A percentile compares a stretch with the other conserved stretches of the same genome.
Evolutionary conservation across 306 rosid species (phyloP).

Genomic region (Citrullus colocynthis): DNA sequence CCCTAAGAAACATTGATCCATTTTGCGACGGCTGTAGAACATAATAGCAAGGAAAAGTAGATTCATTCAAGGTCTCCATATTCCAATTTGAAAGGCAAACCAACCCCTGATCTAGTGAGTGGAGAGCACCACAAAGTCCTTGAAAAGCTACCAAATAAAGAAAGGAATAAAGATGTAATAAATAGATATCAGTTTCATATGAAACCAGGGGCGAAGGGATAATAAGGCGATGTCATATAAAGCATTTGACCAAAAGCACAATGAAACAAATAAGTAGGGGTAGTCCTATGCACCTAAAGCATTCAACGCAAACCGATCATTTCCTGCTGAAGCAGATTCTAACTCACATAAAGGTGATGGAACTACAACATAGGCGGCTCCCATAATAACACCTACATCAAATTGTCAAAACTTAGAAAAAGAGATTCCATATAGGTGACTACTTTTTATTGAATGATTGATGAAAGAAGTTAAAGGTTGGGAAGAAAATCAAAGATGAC

Average conservation of each 20-base stretch:
- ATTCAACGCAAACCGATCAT: slow-evolving; percentile 40
- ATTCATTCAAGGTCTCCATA: slow-evolving; percentile 47
- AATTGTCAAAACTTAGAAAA: slow-evolving; percentile 12
- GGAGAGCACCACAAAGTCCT: slow-evolving; percentile 15
- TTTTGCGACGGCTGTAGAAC: slow-evolving; percentile 50
- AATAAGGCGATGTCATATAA: neutral
- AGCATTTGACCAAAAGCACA: neutral
- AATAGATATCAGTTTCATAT: neutral
- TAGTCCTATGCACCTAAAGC: slow-evolving; percentile 37
- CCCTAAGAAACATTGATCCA: slow-evolving; percentile 69
- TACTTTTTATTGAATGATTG: neutral
- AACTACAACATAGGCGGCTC: slow-evolving; percentile 45
- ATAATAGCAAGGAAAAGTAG: slow-evolving; percentile 50
- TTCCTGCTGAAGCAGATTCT: slow-evolving; percentile 38
- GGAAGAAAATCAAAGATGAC: neutral
- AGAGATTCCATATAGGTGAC: neutral
- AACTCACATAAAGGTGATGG: slow-evolving; percentile 31
- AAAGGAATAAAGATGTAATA: slow-evolving; percentile 3
- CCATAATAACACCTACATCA: slow-evolving; percentile 49
- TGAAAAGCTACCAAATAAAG: slow-evolving; percentile 18
- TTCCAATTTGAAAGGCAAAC: slow-evolving; percentile 22
- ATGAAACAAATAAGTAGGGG: slow-evolving; percentile 5
- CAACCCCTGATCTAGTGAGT: slow-evolving; percentile 22
- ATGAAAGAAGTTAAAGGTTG: neutral
- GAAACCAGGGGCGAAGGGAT: neutral